Evolutionary conservation across 805 yeast species (phyloP).

Genomic region (Cyberlindnera galapagoensis): DNA sequence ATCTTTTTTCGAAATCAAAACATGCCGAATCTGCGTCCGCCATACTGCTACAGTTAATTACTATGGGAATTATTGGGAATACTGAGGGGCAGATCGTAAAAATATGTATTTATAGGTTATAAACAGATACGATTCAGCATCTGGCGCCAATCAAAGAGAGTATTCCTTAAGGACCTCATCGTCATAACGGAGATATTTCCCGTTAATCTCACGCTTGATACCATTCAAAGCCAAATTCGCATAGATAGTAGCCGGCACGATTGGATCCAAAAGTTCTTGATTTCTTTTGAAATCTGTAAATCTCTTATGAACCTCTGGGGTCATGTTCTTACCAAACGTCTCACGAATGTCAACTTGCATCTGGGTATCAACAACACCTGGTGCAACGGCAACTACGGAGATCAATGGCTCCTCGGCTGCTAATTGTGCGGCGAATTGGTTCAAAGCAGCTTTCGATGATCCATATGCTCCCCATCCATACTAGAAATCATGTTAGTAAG

Average conservation of each 20-base stretch:
- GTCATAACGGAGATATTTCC: slow-evolving; percentile 59
- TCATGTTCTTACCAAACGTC: slow-evolving; percentile 46
- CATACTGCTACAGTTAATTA: too few relatives aligned
- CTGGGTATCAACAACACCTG: slow-evolving; percentile 88
- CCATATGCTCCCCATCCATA: slow-evolving; percentile 92
- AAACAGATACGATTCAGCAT: too few relatives aligned
- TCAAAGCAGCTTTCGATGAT: slow-evolving; percentile 84
- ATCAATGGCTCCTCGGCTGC: slow-evolving; percentile 62
- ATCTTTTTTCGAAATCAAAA: too few relatives aligned
- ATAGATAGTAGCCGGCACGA: slow-evolving; percentile 64
- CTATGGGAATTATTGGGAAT: too few relatives aligned
- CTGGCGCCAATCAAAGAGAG: slow-evolving; percentile 2
- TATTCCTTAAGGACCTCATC: slow-evolving; percentile 28
- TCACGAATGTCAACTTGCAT: slow-evolving; percentile 85
- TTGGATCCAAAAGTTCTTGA: slow-evolving; percentile 56
- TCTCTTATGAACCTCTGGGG: slow-evolving; percentile 45
- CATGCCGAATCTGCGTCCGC: too few relatives aligned
- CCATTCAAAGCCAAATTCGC: slow-evolving; percentile 62
- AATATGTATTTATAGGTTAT: too few relatives aligned
- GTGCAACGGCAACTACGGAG: slow-evolving; percentile 71
- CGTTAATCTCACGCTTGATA: slow-evolving; percentile 51
- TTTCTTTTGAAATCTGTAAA: slow-evolving; percentile 59
- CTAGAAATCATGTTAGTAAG: slow-evolving; percentile 20
- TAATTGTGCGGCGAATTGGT: slow-evolving; percentile 63
- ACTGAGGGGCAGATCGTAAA: too few relatives aligned